Base-by-base conservation (phyloP, 192 early-diverging fungal genomes). In the Coemansia sp. region DNA sequence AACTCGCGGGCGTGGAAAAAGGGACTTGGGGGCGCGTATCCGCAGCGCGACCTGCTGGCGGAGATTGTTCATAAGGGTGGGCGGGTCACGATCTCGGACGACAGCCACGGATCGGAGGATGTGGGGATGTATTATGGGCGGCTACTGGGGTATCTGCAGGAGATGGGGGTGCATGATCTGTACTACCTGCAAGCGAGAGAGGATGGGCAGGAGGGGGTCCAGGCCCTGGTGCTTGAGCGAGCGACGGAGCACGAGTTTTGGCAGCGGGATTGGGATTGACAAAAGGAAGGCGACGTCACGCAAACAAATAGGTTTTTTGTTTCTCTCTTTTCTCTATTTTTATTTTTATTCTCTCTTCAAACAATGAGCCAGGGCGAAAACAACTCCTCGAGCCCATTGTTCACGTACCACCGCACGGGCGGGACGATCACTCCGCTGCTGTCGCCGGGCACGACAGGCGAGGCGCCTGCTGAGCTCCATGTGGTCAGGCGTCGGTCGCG, bases 1-100 rank as follows among this genome's bases (percentile, higher is more conserved):
- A 99, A 98, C 77, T 84, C 93, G 29, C 74, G 95, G 1, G 94
- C 91, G 27, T 98, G 88, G 89, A 95, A 95, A 64, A 97, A 95
- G 74, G 88, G 88, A 4, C 75, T 97, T 14, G 42, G 58, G 14
- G 84, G 86, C 67, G 93, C 97, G 3, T 98, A 98, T 75, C 97
- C 97, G 35, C 87, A 87, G 53, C 74, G 86, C 21, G 90, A 92
- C 63, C 88, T 98, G 38, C 65, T 98, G 15, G 55, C 87, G 65
- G 87, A 89, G 70, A 89, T 89, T 12, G 17, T 83, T 4, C 38
- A 60, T 2, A 82, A 84, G 32, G 86, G 84, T 33, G 90, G 92
- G 9, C 83, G 82, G 19, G 84, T 96, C 39, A 95, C 93, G 3
- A 70, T 99, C 3, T 91, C 91, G 8, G 97, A 99, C 62, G 97